Percentiles rank a stretch among this genome's conserved stretches.
phyloP scores from a whole-genome alignment of 2,329 filamentous ascomycete genomes.

The Colletotrichum falcatum region DNA sequence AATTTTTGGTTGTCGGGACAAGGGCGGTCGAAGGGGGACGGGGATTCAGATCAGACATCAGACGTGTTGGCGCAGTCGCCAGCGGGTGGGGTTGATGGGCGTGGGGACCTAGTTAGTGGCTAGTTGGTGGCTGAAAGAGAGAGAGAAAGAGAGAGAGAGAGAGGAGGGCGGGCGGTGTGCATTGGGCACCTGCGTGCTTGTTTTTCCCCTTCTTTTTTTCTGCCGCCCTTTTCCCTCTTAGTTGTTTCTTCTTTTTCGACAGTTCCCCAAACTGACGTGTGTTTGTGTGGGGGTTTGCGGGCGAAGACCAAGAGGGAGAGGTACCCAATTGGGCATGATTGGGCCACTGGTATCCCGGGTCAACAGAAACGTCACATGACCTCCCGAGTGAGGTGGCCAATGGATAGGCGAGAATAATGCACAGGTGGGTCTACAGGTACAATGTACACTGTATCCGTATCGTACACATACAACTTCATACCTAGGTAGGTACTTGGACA shows the following conservation, averaged over 20 bases:
- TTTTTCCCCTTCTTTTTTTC: neutral
- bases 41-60: neutral
- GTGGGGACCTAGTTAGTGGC: neutral
- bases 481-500: too few relatives aligned
- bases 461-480: too few relatives aligned
- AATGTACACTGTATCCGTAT: too few relatives aligned
- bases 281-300: constrained; percentile 5
- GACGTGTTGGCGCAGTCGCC: neutral
- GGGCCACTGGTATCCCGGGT: constrained; percentile 8
- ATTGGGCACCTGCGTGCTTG: constrained; percentile 1
- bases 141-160: neutral
- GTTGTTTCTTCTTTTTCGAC: constrained; percentile 8
- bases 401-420: constrained; percentile 1
- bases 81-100: neutral
- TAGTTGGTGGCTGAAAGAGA: neutral
- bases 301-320: neutral
- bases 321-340: constrained; percentile 19
- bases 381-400: accelerated
- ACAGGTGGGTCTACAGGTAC: too few relatives aligned
- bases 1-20: constrained; percentile 41
- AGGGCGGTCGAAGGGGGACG: neutral
- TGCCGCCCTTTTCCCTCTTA: neutral
- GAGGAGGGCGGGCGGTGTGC: neutral
- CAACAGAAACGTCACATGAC: constrained; percentile 25
- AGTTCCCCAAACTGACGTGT: neutral